Percentiles rank a stretch among this genome's conserved stretches.
Conservation (phyloP, 2,329 filamentous ascomycete genomes). For the Pseudogymnoascus sp. region DNA sequence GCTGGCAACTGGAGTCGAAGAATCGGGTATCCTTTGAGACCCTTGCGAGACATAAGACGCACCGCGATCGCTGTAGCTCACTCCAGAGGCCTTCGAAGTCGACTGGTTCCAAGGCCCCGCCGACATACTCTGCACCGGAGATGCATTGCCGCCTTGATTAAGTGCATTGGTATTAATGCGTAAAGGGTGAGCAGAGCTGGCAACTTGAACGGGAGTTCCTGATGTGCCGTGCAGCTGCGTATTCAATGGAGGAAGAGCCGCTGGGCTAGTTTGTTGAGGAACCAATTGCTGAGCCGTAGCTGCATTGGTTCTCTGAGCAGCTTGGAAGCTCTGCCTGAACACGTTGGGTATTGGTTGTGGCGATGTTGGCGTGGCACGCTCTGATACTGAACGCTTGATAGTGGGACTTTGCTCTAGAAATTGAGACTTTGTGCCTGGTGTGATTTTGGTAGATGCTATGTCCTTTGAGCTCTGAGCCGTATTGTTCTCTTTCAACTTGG, state of each 20-base stretch:
- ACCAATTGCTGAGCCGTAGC: background rate
- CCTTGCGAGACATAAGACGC: background rate
- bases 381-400: background rate
- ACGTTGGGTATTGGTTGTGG: background rate
- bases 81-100: background rate
- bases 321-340: conserved; percentile 3
- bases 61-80: background rate
- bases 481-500: background rate
- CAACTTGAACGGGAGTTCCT: background rate
- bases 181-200: background rate
- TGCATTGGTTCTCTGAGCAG: background rate
- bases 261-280: background rate
- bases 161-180: background rate
- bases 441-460: too few species aligned
- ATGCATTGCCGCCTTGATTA: background rate
- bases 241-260: background rate
- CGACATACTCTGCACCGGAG: conserved; percentile 1
- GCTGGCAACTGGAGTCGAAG: background rate
- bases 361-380: background rate
- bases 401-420: background rate
- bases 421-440: background rate
- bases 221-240: background rate
- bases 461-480: background rate
- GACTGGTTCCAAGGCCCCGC: background rate
- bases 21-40: background rate